These are phyloP conservation scores for Aquanectria penicillioides DNA, from an alignment of 2,329 filamentous ascomycete genomes.

Conservation along the genomic window DNA sequence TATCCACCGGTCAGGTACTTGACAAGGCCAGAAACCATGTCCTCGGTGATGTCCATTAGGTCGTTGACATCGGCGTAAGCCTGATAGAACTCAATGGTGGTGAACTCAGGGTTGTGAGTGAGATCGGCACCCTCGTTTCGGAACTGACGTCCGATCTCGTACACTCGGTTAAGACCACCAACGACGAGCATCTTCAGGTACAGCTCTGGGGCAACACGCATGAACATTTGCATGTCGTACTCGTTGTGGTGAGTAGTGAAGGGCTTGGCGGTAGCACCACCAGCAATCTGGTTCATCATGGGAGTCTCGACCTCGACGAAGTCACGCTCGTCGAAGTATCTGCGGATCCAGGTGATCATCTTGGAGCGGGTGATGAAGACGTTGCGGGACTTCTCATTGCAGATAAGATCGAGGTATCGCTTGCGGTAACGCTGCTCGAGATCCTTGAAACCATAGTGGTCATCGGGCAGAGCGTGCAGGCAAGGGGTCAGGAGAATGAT, in stretches of 20 bases:
- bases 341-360: constrained; percentile 88
- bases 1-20: constrained; percentile 89
- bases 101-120: constrained; percentile 98
- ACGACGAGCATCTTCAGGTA: constrained; percentile 97
- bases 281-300: constrained; percentile 96
- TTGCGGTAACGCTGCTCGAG: constrained; percentile 93
- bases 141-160: constrained; percentile 96
- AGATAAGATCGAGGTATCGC: constrained; percentile 94
- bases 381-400: constrained; percentile 88
- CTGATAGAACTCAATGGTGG: constrained; percentile 96
- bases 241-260: constrained; percentile 98
- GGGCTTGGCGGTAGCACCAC: constrained; percentile 91
- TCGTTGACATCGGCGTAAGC: constrained; percentile 94
- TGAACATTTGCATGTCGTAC: constrained; percentile 90
- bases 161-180: constrained; percentile 92
- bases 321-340: constrained; percentile 86
- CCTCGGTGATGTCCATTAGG: constrained; percentile 83
- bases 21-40: constrained; percentile 89
- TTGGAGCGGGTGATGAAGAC: constrained; percentile 87
- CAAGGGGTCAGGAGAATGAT: constrained; percentile 89
- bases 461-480: constrained; percentile 78
- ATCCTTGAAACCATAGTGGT: constrained; percentile 95
- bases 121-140: constrained; percentile 79
- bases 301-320: constrained; percentile 97
- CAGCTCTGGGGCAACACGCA: constrained; percentile 94